These are phyloP conservation scores for Rosa hybrid DNA, from an alignment of 331 rosid species.

Conservation along the genomic window DNA sequence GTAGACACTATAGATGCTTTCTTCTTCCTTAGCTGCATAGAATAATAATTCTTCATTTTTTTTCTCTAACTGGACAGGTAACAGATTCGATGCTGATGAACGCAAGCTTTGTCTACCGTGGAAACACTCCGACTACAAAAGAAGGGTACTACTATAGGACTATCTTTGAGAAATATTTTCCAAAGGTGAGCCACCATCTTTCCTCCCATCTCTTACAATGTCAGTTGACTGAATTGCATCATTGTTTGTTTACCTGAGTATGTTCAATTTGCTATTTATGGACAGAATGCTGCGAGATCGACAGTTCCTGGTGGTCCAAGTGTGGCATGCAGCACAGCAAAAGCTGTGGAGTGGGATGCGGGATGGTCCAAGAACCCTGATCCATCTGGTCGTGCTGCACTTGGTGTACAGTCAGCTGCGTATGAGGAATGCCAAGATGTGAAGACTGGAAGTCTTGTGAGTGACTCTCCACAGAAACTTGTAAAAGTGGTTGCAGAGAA, in stretches of 20 bases:
- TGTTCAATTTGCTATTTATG: conserved; percentile 14
- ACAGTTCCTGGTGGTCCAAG: conserved; percentile 98
- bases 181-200: conserved; percentile 58
- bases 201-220: neutral
- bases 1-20: neutral
- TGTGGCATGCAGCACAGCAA: conserved; percentile 95
- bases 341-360: conserved; percentile 98
- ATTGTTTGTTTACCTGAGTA: neutral
- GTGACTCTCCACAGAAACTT: conserved; percentile 30
- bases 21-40: conserved; percentile 2
- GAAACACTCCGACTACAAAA: conserved; percentile 87
- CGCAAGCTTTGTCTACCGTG: conserved; percentile 76
- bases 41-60: neutral
- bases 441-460: conserved; percentile 25
- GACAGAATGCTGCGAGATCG: conserved; percentile 82
- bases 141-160: conserved; percentile 83
- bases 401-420: conserved; percentile 84
- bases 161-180: conserved; percentile 85
- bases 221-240: neutral
- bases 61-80: conserved; percentile 49
- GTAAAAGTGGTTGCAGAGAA: conserved; percentile 28
- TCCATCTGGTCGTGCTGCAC: conserved; percentile 96
- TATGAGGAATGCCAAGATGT: conserved; percentile 48
- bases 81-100: conserved; percentile 69
- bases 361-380: conserved; percentile 84